Percentiles rank a stretch among this genome's conserved stretches.
Conservation (phyloP, 164 flowering plant genomes). For the Magnolia officinalis region DNA sequence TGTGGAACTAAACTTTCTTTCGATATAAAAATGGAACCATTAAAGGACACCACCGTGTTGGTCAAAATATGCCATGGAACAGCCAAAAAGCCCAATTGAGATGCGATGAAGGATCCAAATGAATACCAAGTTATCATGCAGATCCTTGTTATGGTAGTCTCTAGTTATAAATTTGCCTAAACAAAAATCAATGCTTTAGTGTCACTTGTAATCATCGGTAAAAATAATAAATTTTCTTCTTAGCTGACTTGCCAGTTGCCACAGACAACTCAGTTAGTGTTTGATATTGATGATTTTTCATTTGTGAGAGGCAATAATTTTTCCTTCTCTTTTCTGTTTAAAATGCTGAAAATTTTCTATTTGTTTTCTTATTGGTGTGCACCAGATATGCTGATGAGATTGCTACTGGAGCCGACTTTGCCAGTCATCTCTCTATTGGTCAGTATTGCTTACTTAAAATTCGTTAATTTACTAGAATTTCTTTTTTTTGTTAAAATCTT, state of each 20-base stretch:
- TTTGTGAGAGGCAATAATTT: background rate
- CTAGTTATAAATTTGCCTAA: no score
- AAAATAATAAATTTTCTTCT: no score
- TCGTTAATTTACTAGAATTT: background rate
- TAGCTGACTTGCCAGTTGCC: no score
- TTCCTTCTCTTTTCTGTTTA: background rate
- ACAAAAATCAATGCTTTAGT: no score
- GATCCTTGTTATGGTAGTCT: no score
- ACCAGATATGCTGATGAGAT: conserved; percentile 48
- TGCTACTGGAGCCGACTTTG: conserved; percentile 52
- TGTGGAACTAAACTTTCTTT: background rate
- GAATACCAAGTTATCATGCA: no score
- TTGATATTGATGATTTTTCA: background rate
- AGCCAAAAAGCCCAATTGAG: no score
- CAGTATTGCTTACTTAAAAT: conserved; percentile 17
- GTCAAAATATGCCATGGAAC: no score
- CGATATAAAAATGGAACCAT: background rate
- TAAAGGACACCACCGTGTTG: no score
- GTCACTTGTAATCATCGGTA: no score
- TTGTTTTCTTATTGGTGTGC: conserved; percentile 1
- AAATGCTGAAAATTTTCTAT: background rate
- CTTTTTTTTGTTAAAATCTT: background rate
- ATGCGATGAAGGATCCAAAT: no score
- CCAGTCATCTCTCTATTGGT: conserved; percentile 54
- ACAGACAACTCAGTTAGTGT: no score